Evolutionary conservation across 805 yeast species (phyloP).

Genomic region (Candida ficus): DNA sequence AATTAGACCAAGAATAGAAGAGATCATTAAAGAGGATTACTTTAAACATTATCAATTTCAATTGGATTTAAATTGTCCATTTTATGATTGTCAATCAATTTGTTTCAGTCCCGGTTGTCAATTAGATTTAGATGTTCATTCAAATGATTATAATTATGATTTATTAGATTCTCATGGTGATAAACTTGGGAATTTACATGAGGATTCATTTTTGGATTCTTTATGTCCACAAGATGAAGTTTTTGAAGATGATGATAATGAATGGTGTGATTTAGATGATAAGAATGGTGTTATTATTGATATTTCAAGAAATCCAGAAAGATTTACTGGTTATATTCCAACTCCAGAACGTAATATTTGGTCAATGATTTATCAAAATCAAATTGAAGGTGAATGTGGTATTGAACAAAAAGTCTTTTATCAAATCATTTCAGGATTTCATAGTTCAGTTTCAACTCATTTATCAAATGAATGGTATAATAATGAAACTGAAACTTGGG

Average conservation of each 20-base stretch:
- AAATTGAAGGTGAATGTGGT: slow-evolving; percentile 51
- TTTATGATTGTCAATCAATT: slow-evolving; percentile 64
- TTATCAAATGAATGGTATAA: slow-evolving; percentile 77
- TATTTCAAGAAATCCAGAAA: slow-evolving; percentile 83
- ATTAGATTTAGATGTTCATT: slow-evolving; percentile 26
- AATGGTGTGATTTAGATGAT: slow-evolving; percentile 66
- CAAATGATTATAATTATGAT: slow-evolving; percentile 23
- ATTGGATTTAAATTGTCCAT: slow-evolving; percentile 77
- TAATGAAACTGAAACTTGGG: slow-evolving; percentile 70
- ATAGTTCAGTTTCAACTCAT: slow-evolving; percentile 92
- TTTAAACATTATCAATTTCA: slow-evolving; percentile 71
- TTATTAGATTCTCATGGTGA: slow-evolving; percentile 26
- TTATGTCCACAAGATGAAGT: slow-evolving; percentile 29
- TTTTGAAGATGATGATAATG: slow-evolving; percentile 39
- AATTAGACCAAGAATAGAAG: slow-evolving; percentile 51
- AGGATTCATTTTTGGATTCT: slow-evolving; percentile 33
- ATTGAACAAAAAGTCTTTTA: slow-evolving; percentile 86
- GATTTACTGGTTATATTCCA: slow-evolving; percentile 96
- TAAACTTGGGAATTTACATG: slow-evolving; percentile 40
- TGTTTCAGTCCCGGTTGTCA: slow-evolving; percentile 27
- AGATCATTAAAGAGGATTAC: slow-evolving; percentile 67
- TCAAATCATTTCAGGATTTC: slow-evolving; percentile 87
- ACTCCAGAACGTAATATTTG: slow-evolving; percentile 88
- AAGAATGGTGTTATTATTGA: slow-evolving; percentile 80
- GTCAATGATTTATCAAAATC: slow-evolving; percentile 85